phyloP scores from a whole-genome alignment of 306 rosid genomes.

The Benincasa hispida region DNA sequence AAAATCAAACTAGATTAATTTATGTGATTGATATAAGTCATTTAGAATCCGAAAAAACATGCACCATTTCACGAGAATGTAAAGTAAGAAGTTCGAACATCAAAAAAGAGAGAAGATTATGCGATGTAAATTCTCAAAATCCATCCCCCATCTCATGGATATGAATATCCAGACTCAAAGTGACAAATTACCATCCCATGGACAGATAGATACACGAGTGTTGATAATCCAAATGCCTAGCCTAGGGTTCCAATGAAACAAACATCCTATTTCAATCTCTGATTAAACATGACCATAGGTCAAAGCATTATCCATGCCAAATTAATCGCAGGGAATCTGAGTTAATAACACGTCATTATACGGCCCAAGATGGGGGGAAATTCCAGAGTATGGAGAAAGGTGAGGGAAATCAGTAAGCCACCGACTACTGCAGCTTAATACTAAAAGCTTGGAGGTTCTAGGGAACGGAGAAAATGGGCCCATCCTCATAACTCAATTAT shows the following conservation, averaged over 20 bases:
- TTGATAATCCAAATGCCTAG: not conserved
- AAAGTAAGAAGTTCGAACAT: too few species aligned
- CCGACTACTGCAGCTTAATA: not conserved
- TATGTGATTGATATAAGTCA: not conserved
- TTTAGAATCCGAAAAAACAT: too few species aligned
- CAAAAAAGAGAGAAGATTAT: too few species aligned
- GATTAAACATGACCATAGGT: not conserved
- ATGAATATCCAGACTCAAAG: not conserved
- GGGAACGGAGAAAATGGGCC: not conserved
- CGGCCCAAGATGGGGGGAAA: not conserved
- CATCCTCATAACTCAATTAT: not conserved
- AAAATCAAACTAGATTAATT: not conserved
- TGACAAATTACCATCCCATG: not conserved
- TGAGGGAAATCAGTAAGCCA: not conserved
- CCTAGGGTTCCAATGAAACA: not conserved
- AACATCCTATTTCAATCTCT: not conserved
- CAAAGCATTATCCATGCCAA: too few species aligned
- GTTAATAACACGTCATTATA: not conserved
- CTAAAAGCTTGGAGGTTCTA: not conserved
- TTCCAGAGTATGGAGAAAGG: too few species aligned
- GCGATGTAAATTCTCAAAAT: not conserved
- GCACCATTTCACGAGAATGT: not conserved
- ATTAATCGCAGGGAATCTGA: not conserved
- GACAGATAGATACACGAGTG: not conserved
- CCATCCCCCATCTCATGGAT: not conserved